Percentiles rank a stretch among this genome's conserved stretches.
Conservation (phyloP, 2,329 filamentous ascomycete species). For the Neocatenulostroma microsporum region DNA sequence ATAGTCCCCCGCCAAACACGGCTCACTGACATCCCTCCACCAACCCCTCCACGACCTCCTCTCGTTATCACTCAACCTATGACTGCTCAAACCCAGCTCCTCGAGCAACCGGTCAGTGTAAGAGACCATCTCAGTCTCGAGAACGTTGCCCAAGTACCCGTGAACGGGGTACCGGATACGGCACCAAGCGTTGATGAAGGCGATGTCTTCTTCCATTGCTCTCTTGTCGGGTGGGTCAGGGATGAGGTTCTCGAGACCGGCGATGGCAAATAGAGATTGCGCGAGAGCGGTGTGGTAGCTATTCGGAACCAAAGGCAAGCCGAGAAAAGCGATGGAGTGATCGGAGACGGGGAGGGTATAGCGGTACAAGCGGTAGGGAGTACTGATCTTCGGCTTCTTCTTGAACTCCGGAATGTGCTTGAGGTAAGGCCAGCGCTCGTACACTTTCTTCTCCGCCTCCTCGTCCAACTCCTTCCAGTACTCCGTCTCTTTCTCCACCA, state of each 20-base stretch:
- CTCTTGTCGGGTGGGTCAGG: conserved; percentile 5
- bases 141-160: conserved; percentile 7
- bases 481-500: conserved; percentile 2
- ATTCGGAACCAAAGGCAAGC: conserved; percentile 20
- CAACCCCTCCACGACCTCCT: conserved; percentile 5
- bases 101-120: conserved; percentile 11
- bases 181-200: conserved; percentile 11
- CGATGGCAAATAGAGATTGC: conserved; percentile 24
- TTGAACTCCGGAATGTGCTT: conserved; percentile 3
- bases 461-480: conserved; percentile 3
- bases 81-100: conserved; percentile 9
- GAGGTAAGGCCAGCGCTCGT: conserved; percentile 2
- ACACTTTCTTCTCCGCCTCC: conserved; percentile 8
- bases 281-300: conserved; percentile 22
- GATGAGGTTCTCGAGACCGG: conserved; percentile 17
- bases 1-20: conserved; percentile 5
- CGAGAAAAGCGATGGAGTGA: conserved; percentile 23
- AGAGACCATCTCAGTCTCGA: conserved; percentile 10
- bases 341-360: conserved; percentile 21
- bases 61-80: conserved; percentile 2
- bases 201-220: conserved; percentile 8
- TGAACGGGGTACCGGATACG: conserved; percentile 6
- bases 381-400: background rate
- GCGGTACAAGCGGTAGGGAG: conserved; percentile 13
- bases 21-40: conserved; percentile 6